These are phyloP conservation scores for Glycine latifolia DNA, from an alignment of 306 rosid genomes.

Conservation along the genomic window DNA sequence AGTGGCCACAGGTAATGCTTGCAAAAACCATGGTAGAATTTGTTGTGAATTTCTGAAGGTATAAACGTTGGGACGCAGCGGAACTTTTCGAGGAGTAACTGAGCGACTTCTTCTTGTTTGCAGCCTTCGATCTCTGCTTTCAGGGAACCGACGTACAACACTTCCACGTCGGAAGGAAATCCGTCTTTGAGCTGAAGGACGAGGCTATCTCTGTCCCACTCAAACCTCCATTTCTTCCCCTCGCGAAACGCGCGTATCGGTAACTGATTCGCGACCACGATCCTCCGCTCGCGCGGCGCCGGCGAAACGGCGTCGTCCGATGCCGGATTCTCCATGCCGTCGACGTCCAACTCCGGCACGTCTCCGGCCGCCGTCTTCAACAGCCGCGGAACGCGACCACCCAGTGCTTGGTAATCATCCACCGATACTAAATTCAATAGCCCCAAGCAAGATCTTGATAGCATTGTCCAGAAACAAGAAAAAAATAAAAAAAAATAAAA, in stretches of 20 bases:
- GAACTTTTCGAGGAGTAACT: slow-evolving; percentile 52
- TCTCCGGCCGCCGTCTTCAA: slow-evolving; percentile 41
- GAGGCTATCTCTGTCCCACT: slow-evolving; percentile 64
- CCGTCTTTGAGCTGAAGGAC: slow-evolving; percentile 68
- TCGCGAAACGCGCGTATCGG: slow-evolving; percentile 58
- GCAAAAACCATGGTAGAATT: slow-evolving; percentile 76
- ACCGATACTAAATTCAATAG: slow-evolving; percentile 59
- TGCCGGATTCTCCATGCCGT: slow-evolving; percentile 9
- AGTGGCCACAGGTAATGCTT: slow-evolving; percentile 88
- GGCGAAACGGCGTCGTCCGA: slow-evolving; percentile 43
- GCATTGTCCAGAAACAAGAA: slow-evolving; percentile 48
- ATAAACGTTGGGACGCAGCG: slow-evolving; percentile 73
- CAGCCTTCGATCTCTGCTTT: slow-evolving; percentile 55
- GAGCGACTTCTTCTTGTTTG: slow-evolving; percentile 65
- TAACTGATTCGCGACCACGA: slow-evolving; percentile 72
- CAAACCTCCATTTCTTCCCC: slow-evolving; percentile 55
- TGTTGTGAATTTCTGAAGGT: slow-evolving; percentile 44
- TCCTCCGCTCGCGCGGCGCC: slow-evolving; percentile 48
- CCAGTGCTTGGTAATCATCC: slow-evolving; percentile 56
- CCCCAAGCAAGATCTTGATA: slow-evolving; percentile 66
- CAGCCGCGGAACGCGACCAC: slow-evolving; percentile 40
- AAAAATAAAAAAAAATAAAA: too few relatives aligned
- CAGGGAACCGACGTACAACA: slow-evolving; percentile 69
- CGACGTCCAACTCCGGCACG: slow-evolving; percentile 32
- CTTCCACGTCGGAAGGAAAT: slow-evolving; percentile 58